A percentile compares a stretch with the other conserved stretches of the same genome.
Conservation (phyloP, 2,329 filamentous ascomycete species). For the Biscogniauxia marginata region DNA sequence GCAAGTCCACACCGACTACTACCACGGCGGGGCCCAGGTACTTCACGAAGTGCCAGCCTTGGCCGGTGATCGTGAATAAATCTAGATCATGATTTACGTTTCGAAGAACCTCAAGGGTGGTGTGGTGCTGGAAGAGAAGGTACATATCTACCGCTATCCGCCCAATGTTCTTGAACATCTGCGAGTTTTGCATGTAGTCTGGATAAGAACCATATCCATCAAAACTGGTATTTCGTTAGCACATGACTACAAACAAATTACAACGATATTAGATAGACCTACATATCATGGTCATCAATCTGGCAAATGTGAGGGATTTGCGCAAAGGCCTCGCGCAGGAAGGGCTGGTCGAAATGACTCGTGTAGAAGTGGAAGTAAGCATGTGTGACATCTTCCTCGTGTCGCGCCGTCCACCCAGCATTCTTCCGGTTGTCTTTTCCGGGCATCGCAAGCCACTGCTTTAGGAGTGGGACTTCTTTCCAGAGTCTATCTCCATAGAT, state of each 20-base stretch:
- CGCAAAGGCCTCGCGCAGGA: slow-evolving; percentile 90
- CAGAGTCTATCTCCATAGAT: slow-evolving; percentile 94
- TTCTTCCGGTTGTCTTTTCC: slow-evolving; percentile 92
- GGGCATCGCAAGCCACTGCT: slow-evolving; percentile 91
- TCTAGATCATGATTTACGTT: slow-evolving; percentile 86
- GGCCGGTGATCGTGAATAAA: slow-evolving; percentile 94
- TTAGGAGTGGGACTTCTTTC: slow-evolving; percentile 91
- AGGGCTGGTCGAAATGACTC: slow-evolving; percentile 96
- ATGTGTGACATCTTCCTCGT: slow-evolving; percentile 93
- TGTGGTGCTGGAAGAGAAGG: slow-evolving; percentile 96
- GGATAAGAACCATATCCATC: slow-evolving; percentile 97
- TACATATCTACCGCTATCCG: slow-evolving; percentile 97
- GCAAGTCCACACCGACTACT: slow-evolving; percentile 85
- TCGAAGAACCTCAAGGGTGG: slow-evolving; percentile 87
- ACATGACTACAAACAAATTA: background rate
- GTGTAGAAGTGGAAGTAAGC: slow-evolving; percentile 99
- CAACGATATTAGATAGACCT: slow-evolving; percentile 44
- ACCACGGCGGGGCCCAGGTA: slow-evolving; percentile 89
- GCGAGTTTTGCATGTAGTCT: slow-evolving; percentile 95
- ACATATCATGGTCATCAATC: slow-evolving; percentile 98
- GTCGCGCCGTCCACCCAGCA: slow-evolving; percentile 85
- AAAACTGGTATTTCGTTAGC: slow-evolving; percentile 58
- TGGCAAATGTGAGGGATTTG: slow-evolving; percentile 94
- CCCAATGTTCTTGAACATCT: slow-evolving; percentile 98
- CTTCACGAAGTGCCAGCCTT: slow-evolving; percentile 98